Evolutionary conservation across 2,329 filamentous ascomycete genomes (phyloP), one percentile per base, ranked within the genome.

Genomic region (Chalaropsis ovoidea): DNA sequence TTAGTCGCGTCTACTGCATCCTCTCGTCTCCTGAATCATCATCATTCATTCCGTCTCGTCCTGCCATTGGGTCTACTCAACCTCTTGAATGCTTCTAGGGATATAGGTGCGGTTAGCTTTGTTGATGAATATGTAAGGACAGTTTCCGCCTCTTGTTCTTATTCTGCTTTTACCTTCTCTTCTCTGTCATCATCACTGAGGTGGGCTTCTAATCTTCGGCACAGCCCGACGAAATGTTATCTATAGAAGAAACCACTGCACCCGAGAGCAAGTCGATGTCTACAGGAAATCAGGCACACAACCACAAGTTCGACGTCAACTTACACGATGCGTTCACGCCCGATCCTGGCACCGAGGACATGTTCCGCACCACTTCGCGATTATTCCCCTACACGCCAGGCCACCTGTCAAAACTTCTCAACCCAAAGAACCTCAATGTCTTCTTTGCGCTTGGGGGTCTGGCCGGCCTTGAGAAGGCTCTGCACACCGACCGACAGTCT

Each of bases 381-480:
- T n/a, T 31, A 24, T 90, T 91, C 70, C 88, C 86, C 8, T 90
- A 86, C 71, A 82, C 85, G 0, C 86, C 86, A 11, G 89, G 88
- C 27, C 87, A 89, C 70, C 76, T 90, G 70, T 85, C 83, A 68
- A 93, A 93, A 75, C 76, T 94, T 6, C 78, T 91, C 63, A 92
- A 92, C 69, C 89, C 89, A 0, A 94, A 94, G 75, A 91, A 81
- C 70, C 77, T 89, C 68, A 79, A 82, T 31, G 89, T 88, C 3
- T 90, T 92, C 68, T 84, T 87, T 70, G 87, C 87, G 5, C 75
- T 94, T 1, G 89, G 89, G 65, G 89, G 89, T 61, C 73, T 93
- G 5, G 77, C 76, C 8, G 89, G 89, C 1, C 73, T 94, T 22
- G 88, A 90, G 71, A 89, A 86, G 71, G 89, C 89, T 0, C 73